Conservation (phyloP, 2,329 filamentous ascomycete genomes). For the Hypoxylon sp. region DNA sequence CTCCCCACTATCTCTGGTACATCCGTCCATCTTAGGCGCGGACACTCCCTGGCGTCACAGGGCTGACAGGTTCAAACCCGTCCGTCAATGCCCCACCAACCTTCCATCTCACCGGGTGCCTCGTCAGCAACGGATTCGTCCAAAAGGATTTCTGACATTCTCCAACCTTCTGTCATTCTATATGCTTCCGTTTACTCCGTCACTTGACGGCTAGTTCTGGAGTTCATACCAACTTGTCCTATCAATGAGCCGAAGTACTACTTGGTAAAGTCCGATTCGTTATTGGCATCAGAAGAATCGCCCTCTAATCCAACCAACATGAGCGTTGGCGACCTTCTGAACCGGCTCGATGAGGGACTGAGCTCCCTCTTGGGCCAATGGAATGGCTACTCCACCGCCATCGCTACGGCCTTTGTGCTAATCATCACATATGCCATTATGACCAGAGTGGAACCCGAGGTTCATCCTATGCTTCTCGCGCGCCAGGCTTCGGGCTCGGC, state of each 20-base stretch:
- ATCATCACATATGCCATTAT: slow-evolving; percentile 79
- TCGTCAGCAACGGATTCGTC: slow-evolving; percentile 26
- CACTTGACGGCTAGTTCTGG: slow-evolving; percentile 21
- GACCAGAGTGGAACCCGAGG: slow-evolving; percentile 83
- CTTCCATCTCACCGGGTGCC: slow-evolving; percentile 22
- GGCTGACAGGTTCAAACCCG: slow-evolving; percentile 34
- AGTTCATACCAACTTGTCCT: not conserved
- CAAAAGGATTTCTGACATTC: slow-evolving; percentile 15
- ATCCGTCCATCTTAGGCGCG: slow-evolving; percentile 17
- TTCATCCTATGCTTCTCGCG: slow-evolving; percentile 89
- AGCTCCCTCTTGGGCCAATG: slow-evolving; percentile 80
- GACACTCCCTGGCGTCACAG: slow-evolving; percentile 35
- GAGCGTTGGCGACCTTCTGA: slow-evolving; percentile 66
- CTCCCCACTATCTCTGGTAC: not conserved
- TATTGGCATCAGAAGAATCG: slow-evolving; percentile 6
- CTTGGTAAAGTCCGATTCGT: not conserved
- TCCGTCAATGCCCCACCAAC: slow-evolving; percentile 14
- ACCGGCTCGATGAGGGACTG: slow-evolving; percentile 78
- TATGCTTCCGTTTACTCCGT: slow-evolving; percentile 14
- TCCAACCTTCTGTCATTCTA: slow-evolving; percentile 9
- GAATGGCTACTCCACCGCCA: slow-evolving; percentile 81
- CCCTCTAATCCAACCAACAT: slow-evolving; percentile 41
- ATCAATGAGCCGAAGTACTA: slow-evolving; percentile 12
- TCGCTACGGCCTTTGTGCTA: slow-evolving; percentile 74
- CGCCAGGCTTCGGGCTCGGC: slow-evolving; percentile 83